A percentile compares a stretch with the other conserved stretches of the same genome.
Conservation (phyloP, 257 asterid species). For the Knoxia roxburghii region DNA sequence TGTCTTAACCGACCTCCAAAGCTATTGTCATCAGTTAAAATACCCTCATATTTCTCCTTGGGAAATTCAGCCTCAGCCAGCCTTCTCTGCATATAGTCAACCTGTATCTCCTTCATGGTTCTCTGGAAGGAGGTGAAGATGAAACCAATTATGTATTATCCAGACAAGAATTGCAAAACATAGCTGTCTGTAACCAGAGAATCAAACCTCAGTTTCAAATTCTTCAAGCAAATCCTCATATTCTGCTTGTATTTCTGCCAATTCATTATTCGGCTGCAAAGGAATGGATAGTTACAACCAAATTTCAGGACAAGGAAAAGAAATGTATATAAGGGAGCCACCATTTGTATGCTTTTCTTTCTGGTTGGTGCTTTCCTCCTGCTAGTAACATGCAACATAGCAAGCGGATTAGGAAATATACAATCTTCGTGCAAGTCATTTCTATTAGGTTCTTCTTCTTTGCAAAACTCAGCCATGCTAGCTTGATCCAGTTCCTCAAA, state of each 20-base stretch:
- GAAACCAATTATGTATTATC: constrained; percentile 11
- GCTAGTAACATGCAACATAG: constrained; percentile 79
- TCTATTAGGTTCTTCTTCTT: constrained; percentile 34
- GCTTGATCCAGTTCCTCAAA: constrained; percentile 64
- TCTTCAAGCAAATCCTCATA: constrained; percentile 62
- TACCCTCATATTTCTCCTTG: constrained; percentile 32
- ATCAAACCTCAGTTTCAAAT: constrained; percentile 74
- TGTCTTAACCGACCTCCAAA: constrained; percentile 28
- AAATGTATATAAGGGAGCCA: constrained; percentile 9
- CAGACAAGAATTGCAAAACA: constrained; percentile 9
- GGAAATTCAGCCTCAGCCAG: constrained; percentile 48
- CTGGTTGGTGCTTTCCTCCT: constrained; percentile 61
- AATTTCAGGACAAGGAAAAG: background rate
- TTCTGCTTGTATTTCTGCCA: constrained; percentile 46
- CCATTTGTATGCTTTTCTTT: constrained; percentile 63
- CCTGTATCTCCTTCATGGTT: constrained; percentile 50
- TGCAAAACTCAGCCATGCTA: constrained; percentile 24
- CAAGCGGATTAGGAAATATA: constrained; percentile 55
- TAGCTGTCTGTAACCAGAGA: constrained; percentile 20
- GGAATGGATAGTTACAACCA: constrained; percentile 18
- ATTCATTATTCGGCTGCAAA: constrained; percentile 53
- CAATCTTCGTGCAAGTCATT: constrained; percentile 36
- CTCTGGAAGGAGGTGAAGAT: constrained; percentile 38
- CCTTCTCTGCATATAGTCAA: constrained; percentile 57
- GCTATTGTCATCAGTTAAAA: constrained; percentile 22